phyloP scores from a whole-genome alignment of 371 early-diverging fungal genomes.

The Encephalitozoon cuniculi region DNA sequence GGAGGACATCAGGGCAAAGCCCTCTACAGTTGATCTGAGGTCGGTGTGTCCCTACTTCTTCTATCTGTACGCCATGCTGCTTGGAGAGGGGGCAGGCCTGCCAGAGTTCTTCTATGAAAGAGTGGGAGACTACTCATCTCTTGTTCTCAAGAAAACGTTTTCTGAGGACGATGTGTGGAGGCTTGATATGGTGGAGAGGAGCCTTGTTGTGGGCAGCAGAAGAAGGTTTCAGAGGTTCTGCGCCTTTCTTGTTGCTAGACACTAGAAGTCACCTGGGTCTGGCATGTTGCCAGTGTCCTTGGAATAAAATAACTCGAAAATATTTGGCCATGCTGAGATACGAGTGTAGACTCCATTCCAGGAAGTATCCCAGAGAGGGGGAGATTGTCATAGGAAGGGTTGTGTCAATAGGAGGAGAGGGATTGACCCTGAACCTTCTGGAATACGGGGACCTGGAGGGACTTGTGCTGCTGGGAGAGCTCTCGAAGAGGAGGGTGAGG shows the following conservation, averaged over 20 bases:
- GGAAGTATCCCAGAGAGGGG: constrained; percentile 85
- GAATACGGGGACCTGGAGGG: constrained; percentile 81
- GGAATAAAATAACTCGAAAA: constrained; percentile 1
- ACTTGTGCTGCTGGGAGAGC: constrained; percentile 87
- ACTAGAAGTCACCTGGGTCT: not conserved
- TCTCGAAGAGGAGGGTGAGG: constrained; percentile 88
- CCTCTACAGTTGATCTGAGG: constrained; percentile 33
- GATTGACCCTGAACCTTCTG: constrained; percentile 81
- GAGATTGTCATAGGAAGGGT: constrained; percentile 95
- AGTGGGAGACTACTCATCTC: constrained; percentile 4
- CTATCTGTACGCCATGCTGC: not conserved
- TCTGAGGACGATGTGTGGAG: constrained; percentile 33
- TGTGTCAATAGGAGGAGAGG: constrained; percentile 87
- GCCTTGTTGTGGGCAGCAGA: not conserved
- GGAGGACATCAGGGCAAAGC: constrained; percentile 33
- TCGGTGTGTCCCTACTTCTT: constrained; percentile 14
- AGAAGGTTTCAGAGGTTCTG: constrained; percentile 3
- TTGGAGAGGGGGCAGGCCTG: not conserved
- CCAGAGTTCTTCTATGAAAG: constrained; percentile 29
- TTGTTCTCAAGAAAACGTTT: constrained; percentile 23
- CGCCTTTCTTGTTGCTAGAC: not conserved
- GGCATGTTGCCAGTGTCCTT: not conserved
- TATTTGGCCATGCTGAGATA: constrained; percentile 19
- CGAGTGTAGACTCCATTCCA: constrained; percentile 71
- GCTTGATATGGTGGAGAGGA: constrained; percentile 12